These are phyloP conservation scores for Torulaspora gathmanii DNA, from an alignment of 805 yeast species.

Conservation along the genomic window DNA sequence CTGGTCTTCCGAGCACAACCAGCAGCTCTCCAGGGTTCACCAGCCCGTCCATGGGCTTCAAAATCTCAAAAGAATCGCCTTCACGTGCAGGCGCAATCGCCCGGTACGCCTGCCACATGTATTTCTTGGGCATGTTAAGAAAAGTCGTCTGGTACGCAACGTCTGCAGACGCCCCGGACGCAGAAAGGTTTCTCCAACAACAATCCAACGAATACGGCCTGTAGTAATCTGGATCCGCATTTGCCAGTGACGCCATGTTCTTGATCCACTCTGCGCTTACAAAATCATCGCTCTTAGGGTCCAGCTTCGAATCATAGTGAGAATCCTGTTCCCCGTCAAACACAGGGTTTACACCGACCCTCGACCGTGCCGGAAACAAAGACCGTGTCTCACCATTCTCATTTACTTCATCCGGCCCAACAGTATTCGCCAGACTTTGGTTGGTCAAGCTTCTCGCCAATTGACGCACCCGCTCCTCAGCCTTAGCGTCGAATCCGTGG, in stretches of 20 bases:
- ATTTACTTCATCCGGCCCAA: background rate
- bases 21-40: constrained; percentile 60
- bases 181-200: constrained; percentile 54
- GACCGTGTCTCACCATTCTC: constrained; percentile 12
- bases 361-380: constrained; percentile 12
- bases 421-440: constrained; percentile 6
- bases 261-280: constrained; percentile 63
- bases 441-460: constrained; percentile 32
- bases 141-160: constrained; percentile 63
- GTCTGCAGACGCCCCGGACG: constrained; percentile 62
- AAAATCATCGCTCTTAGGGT: constrained; percentile 57
- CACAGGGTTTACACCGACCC: constrained; percentile 27
- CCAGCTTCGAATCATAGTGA: constrained; percentile 42
- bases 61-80: constrained; percentile 43
- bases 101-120: constrained; percentile 22
- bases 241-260: constrained; percentile 51
- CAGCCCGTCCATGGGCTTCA: constrained; percentile 62
- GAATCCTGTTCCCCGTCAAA: constrained; percentile 15
- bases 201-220: constrained; percentile 58
- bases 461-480: constrained; percentile 36
- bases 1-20: constrained; percentile 70
- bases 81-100: constrained; percentile 24
- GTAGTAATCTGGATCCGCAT: constrained; percentile 56
- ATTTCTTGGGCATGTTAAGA: constrained; percentile 40
- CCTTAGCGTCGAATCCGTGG: constrained; percentile 38